Evolutionary conservation across 768 basidiomycete species (phyloP), one percentile per base, ranked within the genome.

Genomic region (Termitomyces bulborhizus): DNA sequence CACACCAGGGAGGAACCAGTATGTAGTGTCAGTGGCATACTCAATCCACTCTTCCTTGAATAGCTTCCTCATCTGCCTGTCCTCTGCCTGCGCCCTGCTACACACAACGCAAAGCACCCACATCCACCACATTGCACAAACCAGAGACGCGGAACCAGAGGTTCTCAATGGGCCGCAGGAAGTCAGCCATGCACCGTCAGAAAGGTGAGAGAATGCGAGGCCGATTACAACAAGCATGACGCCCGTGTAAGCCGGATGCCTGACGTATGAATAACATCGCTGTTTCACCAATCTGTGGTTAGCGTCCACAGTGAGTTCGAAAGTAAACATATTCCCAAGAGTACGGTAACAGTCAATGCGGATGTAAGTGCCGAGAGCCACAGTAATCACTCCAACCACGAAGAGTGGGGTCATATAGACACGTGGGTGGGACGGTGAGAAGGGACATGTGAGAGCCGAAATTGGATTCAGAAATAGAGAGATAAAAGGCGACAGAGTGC

Each of bases 221-320:
- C 77, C 77, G 4, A 64, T 64, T 39, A 77, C 66, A 42, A 77
- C 62, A 34, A 78, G 65, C 52, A 79, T 65, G 16, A 72, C 72
- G 1, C 78, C 78, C 0, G 74, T 72, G 59, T 78, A 78, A 0
- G 76, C 67, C 11, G 78, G 78, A 61, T 80, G 78, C 11, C 78
- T 75, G 49, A 79, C 78, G 37, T 72, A 72, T 16, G 62, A 24
- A 62, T 80, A 80, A 53, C 69, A 72, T 7, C 77, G 72, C 12
- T 66, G 64, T 11, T 74, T 78, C 29, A 80, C 65, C 39, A 80
- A 65, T 50, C 57, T 70, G 62, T 79, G 78, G 12, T 62, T 57
- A 4, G 72, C 74, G 41, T 73, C 73, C 21, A 79, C 65, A 42
- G 75, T 74, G 52, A 79, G 71, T 47, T 79, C 78, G 54, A 78